phyloP scores from a whole-genome alignment of 257 asterid species.

The Plectranthus barbatus region DNA sequence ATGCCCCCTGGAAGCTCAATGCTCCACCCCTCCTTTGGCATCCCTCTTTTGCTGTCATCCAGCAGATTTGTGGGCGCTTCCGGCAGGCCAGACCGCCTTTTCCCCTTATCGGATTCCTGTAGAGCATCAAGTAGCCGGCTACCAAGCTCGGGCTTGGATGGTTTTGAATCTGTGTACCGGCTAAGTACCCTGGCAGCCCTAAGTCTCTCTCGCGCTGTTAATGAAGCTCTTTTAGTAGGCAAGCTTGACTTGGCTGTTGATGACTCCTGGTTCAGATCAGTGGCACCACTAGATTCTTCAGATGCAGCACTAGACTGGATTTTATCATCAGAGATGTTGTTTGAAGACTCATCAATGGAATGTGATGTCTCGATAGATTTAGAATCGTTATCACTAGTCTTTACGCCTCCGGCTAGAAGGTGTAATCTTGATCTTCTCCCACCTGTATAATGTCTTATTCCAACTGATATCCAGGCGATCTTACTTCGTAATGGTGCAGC shows the following conservation, averaged over 20 bases:
- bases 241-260: conserved; percentile 28
- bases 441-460: conserved; percentile 19
- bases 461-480: conserved; percentile 11
- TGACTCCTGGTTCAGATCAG: conserved; percentile 19
- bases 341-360: conserved; percentile 22
- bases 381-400: conserved; percentile 24
- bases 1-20: conserved; percentile 51
- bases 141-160: conserved; percentile 51
- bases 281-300: conserved; percentile 8
- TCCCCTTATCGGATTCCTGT: conserved; percentile 77
- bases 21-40: conserved; percentile 73
- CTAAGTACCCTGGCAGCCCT: conserved; percentile 91
- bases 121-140: conserved; percentile 63
- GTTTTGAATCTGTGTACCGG: conserved; percentile 72
- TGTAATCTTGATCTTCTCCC: conserved; percentile 22
- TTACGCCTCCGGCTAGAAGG: conserved; percentile 39
- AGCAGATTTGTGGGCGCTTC: conserved; percentile 72
- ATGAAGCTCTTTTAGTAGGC: conserved; percentile 43
- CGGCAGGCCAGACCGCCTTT: conserved; percentile 66
- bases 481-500: conserved; percentile 19
- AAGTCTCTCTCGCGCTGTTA: conserved; percentile 88
- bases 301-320: background rate
- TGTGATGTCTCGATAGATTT: conserved; percentile 19
- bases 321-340: conserved; percentile 2
- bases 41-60: conserved; percentile 77